Evolutionary conservation across 1,139 yeast genomes (phyloP), one percentile per base, ranked within the genome.

Genomic region (Zygosaccharomyces pseudobailii): DNA sequence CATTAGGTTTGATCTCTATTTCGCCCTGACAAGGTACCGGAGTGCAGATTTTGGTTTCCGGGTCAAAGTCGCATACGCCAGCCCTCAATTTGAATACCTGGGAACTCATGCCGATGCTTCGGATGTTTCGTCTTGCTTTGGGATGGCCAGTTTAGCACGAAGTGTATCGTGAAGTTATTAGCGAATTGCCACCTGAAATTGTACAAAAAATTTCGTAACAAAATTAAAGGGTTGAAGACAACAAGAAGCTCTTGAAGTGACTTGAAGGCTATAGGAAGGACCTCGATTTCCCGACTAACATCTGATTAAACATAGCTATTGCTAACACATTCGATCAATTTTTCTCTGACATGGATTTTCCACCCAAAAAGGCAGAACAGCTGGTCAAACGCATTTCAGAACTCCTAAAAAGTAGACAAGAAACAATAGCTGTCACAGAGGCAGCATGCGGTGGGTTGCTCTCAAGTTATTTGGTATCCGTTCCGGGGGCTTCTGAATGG

Each of bases 401-500:
- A 35, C 70, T 81, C 9, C 72, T 87, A 36, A 67, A 78, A 27
- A 61, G 66, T 10, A 70, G 81, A 21, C 68, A 74, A 5, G 82
- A 82, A 60, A 85, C 95, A 0, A 69, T 87, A 37, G 86, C 94
- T 0, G 82, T 86, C 3, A 81, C 90, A 4, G 96, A 87, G 61
- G 89, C 94, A 7, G 95, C 95, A 0, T 87, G 96, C 66, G 96
- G 96, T 7, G 96, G 96, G 0, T 73, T 87, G 25, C 70, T 87
- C 7, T 83, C 94, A 5, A 87, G 95, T 0, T 87, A 85, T 59
- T 65, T 87, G 34, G 88, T 87, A 6, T 77, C 92, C 0, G 80
- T 85, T 2, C 90, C 95, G 0, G 95, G 96, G 3, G 96, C 96
- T 0, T 84, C 92, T 9, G 71, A 76, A 50, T 87, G 85, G 67